Evolutionary conservation across 1,284 basidiomycete species (phyloP), one percentile per base, ranked within the genome.

Genomic region (Neonothopanus nambi): DNA sequence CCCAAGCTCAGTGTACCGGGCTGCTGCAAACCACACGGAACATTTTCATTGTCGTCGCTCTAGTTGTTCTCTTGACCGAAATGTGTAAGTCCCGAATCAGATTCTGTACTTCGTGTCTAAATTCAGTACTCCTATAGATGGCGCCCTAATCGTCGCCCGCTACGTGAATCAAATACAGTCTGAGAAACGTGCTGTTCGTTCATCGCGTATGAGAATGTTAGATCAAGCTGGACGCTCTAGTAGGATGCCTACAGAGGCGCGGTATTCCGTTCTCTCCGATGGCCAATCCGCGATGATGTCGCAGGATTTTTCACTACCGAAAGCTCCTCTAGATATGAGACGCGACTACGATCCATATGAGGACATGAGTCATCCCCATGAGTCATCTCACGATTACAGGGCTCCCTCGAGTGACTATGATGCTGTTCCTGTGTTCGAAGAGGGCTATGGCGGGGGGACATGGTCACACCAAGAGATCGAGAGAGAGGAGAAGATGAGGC

Each of bases 151-250:
- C 42, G 78, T 79, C 8, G 78, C 82, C 15, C 79, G 84, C 13
- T 87, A 87, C 61, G 67, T 80, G 39, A 77, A 79, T 59, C 80
- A 79, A 58, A 66, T 87, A 17, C 72, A 76, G 48, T 65, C 63
- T 23, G 77, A 85, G 62, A 84, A 85, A 65, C 66, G 70, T 12
- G 63, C 61, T 17, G 66, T 65, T 15, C 70, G 73, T 24, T 64
- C 65, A 17, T 72, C 72, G 13, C 69, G 71, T 44, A 57, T 69
- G 57, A 39, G 37, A 3, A 41, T 44, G 7, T 43, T 49, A 21
- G 42, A 53, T 28, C 42, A 39, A 38, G 52, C 45, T 17, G 41
- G 49, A 5, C 33, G 49, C 20, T 37, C 41, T n/a, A 41, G 39
- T 13, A 52, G 20, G 13, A 48, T 42, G 44, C 44, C 51, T 11